These are phyloP conservation scores for Tetraselmis chui DNA, from an alignment of 139 green algal genomes.

Conservation along the genomic window DNA sequence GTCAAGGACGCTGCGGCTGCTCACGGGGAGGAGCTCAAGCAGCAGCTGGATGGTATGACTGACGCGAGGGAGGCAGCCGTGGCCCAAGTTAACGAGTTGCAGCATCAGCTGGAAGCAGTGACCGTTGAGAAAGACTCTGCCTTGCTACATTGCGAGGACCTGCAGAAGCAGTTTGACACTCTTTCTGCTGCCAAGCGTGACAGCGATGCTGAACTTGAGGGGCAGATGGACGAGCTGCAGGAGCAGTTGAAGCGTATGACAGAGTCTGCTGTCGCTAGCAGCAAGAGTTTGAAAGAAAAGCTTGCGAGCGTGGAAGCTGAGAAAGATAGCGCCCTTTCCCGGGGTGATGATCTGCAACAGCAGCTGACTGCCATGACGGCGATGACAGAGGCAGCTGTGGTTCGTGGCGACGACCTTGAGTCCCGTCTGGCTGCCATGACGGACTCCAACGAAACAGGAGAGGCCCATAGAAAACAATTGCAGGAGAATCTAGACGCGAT, in stretches of 20 bases:
- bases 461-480: not conserved
- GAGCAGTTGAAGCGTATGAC: too few relatives aligned
- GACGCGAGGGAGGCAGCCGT: not conserved
- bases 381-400: not conserved
- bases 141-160: not conserved
- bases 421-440: not conserved
- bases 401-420: not conserved
- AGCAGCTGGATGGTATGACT: not conserved
- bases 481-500: not conserved
- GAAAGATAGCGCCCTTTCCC: not conserved
- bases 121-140: not conserved
- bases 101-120: not conserved
- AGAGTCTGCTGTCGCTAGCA: too few relatives aligned
- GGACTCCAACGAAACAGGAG: not conserved
- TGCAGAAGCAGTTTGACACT: not conserved
- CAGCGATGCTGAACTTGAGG: not conserved
- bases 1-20: not conserved
- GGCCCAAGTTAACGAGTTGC: not conserved
- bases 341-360: not conserved
- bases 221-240: constrained; percentile 2
- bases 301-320: not conserved
- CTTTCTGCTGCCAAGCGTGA: not conserved
- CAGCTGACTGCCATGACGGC: not conserved
- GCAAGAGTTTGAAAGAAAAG: not conserved
- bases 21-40: not conserved